A percentile compares a stretch with the other conserved stretches of the same genome.
Evolutionary conservation across 148 eudicot species (phyloP).

Genomic region (Selenicereus undatus): DNA sequence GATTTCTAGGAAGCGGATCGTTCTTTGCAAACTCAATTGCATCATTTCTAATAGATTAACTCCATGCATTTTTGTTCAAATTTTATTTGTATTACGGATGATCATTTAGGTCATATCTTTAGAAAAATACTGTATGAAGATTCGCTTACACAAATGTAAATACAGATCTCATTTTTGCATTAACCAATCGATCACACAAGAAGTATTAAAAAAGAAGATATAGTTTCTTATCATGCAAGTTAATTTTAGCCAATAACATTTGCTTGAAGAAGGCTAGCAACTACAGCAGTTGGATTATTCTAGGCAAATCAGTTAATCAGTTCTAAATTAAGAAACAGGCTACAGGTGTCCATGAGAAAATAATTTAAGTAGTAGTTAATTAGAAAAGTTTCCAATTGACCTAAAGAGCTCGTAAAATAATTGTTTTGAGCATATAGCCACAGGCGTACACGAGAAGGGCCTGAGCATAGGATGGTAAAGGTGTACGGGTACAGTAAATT

Average conservation of each 20-base stretch:
- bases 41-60: too few species aligned
- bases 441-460: slow-evolving; percentile 17
- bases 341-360: not conserved
- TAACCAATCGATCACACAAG: not conserved
- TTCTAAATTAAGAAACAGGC: not conserved
- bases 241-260: not conserved
- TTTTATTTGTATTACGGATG: too few species aligned
- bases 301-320: not conserved
- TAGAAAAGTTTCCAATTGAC: too few species aligned
- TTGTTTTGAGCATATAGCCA: not conserved
- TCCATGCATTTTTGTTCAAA: too few species aligned
- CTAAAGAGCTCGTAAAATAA: too few species aligned
- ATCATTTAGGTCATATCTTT: too few species aligned
- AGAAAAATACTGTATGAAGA: too few species aligned
- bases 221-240: not conserved
- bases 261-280: not conserved
- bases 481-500: not conserved
- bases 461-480: not conserved
- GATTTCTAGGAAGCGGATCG: too few species aligned
- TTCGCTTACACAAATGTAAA: too few species aligned
- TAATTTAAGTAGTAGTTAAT: not conserved
- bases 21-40: too few species aligned
- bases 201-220: too few species aligned
- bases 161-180: too few species aligned
- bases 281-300: not conserved